Evolutionary conservation across 2,329 filamentous ascomycete species (phyloP), one percentile per base, ranked within the genome.

Genomic region (Hysterium pulicare): DNA sequence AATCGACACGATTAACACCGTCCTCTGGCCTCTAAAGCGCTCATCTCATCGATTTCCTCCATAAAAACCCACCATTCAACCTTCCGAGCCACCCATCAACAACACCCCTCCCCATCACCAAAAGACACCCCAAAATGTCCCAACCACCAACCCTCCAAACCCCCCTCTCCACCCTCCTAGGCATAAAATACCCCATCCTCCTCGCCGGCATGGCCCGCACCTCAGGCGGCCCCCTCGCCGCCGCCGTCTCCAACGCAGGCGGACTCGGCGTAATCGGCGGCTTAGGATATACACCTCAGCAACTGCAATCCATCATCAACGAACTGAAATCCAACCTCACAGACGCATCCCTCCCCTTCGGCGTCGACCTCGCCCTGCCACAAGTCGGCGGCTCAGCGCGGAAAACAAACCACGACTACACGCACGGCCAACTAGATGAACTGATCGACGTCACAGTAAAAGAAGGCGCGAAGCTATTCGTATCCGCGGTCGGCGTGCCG

Each of bases 331-430:
- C 81, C 10, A 76, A 84, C 51, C 79, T 96, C 2, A 58, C 58
- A 4, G 73, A 76, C 39, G 82, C 84, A 0, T 75, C 77, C 33
- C 77, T 95, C 4, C 87, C 90, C 0, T 96, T 96, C 64, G 91
- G 90, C 53, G 82, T 96, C 23, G 91, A 97, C 66, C 82, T 97
- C 2, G 90, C 90, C 0, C 79, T 97, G 10, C 90, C 91, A 1
- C 90, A 96, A 70, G 76, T 96, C 42, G 91, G 91, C 43, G 89
- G 86, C 31, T 75, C 71, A 24, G 91, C 91, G 5, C 82, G 91
- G 51, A 86, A 87, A 67, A 96, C 91, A 3, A 97, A 96, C 71
- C 88, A 95, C 70, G 91, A 96, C 68, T 97, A 97, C 73, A 96
- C 91, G 1, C 78, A 86, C 53, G 91, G 91, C 32, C 86, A 89